A percentile compares a stretch with the other conserved stretches of the same genome.
These are phyloP conservation scores for Phellinidium pouzarii DNA, from an alignment of 1,284 basidiomycete genomes.

Conservation along the genomic window DNA sequence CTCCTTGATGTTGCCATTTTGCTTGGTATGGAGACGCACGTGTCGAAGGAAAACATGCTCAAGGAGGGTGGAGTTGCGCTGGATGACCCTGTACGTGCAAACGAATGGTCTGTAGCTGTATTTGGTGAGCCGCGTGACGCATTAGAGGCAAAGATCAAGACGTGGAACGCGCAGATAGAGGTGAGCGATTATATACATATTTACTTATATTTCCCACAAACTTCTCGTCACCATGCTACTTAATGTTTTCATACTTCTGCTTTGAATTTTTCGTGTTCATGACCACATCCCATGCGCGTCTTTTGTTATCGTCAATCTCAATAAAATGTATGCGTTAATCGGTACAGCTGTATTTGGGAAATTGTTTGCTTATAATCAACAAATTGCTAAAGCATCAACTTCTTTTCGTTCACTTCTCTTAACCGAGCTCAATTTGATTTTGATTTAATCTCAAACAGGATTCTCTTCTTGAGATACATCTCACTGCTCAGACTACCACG, in stretches of 20 bases:
- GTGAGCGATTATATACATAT: slow-evolving; percentile 4
- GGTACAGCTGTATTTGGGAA: not conserved
- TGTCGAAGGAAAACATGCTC: slow-evolving; percentile 9
- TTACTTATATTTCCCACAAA: not conserved
- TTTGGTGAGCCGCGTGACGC: slow-evolving; percentile 12
- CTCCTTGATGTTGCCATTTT: slow-evolving; percentile 11
- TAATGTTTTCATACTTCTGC: too few species aligned
- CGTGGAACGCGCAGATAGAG: slow-evolving; percentile 12
- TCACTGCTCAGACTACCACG: slow-evolving; percentile 16
- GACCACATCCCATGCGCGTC: not conserved
- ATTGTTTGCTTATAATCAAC: too few species aligned
- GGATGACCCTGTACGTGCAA: slow-evolving; percentile 15
- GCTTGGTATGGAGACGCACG: slow-evolving; percentile 14
- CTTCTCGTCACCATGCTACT: not conserved
- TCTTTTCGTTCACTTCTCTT: too few species aligned
- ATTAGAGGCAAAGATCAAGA: slow-evolving; percentile 7
- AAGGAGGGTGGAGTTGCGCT: slow-evolving; percentile 4
- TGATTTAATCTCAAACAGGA: slow-evolving; percentile 4
- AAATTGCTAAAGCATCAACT: too few species aligned
- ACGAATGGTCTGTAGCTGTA: slow-evolving; percentile 15
- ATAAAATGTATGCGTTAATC: not conserved
- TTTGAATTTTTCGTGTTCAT: too few species aligned
- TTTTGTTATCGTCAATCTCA: too few species aligned
- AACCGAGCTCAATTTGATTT: not conserved
- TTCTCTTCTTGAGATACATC: slow-evolving; percentile 4